A percentile compares a stretch with the other conserved stretches of the same genome.
These are phyloP conservation scores for Pyricularia sp. DNA, from an alignment of 2,329 filamentous ascomycete species.

Conservation along the genomic window DNA sequence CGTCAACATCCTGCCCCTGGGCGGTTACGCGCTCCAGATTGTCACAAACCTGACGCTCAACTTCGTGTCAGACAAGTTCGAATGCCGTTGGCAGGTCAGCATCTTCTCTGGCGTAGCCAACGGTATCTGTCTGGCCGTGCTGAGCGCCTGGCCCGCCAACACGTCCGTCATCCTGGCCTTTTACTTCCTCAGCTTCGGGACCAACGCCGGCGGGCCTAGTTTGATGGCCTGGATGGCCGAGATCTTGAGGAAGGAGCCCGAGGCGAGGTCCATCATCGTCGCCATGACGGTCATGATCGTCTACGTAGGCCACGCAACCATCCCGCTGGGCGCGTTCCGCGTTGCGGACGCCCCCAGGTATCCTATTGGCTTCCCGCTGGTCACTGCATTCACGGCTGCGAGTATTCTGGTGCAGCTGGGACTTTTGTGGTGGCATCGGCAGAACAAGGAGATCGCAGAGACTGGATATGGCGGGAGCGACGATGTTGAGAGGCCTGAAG, in stretches of 20 bases:
- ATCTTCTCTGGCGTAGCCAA: slow-evolving; percentile 18
- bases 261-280: slow-evolving; percentile 25
- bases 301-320: slow-evolving; percentile 27
- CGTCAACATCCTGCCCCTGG: slow-evolving; percentile 17
- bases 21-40: slow-evolving; percentile 20
- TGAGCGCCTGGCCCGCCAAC: slow-evolving; percentile 23
- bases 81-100: slow-evolving; percentile 29
- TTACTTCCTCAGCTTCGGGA: slow-evolving; percentile 26
- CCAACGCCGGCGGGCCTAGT: slow-evolving; percentile 21
- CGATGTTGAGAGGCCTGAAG: not conserved
- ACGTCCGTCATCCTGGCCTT: slow-evolving; percentile 22
- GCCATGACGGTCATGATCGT: slow-evolving; percentile 27
- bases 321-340: slow-evolving; percentile 25
- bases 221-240: slow-evolving; percentile 26
- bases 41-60: slow-evolving; percentile 24
- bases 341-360: slow-evolving; percentile 24
- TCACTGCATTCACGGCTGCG: slow-evolving; percentile 20
- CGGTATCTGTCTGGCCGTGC: slow-evolving; percentile 20
- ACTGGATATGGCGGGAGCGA: not conserved
- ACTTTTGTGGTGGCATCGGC: slow-evolving; percentile 19
- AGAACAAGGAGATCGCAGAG: slow-evolving; percentile 11
- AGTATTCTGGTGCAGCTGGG: slow-evolving; percentile 22
- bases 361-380: slow-evolving; percentile 26
- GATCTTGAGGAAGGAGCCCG: slow-evolving; percentile 22
- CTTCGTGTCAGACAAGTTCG: slow-evolving; percentile 25